Evolutionary conservation across 345 rosid genomes (phyloP), one percentile per base, ranked within the genome.

Genomic region (Hevea brasiliensis): DNA sequence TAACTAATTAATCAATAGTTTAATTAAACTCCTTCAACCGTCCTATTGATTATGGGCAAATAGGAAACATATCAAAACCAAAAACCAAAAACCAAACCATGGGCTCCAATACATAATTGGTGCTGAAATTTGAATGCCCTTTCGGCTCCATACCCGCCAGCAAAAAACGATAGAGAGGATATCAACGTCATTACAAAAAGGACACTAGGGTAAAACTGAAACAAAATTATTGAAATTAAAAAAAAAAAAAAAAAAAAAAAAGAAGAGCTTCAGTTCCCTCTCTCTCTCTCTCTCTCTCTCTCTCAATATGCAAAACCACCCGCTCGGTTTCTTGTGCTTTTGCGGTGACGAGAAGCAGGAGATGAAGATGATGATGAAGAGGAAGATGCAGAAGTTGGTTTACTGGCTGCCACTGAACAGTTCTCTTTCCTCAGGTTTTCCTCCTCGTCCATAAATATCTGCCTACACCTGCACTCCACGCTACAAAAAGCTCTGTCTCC

Each of bases 401-500:
- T 76, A 55, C 77, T 79, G 44, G 87, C 84, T 23, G 82, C 82
- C 59, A 78, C 65, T 7, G 87, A 86, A 68, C 85, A 81, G 79
- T 87, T 85, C 7, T 86, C 87, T 68, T 75, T 82, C 59, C 73
- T 82, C 3, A 77, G 42, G 20, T 72, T 78, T 70, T 90, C 94
- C 67, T 91, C 92, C 65, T 93, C 96, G 79, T 93, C 98, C 91
- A 87, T 85, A 65, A 79, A 75, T 65, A 93, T 93, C 80, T 93
- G 96, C 80, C 83, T 85, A 87, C 87, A 85, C 86, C 98, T 85
- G 84, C 98, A 93, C 89, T 91, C 92, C 87, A 74, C 89, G 84
- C 97, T 91, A 74, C 98, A 91, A 68, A 93, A 93, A 48, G 77
- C 98, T 61, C 80, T 87, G 75, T 91, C 97, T 64, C 97, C 97